These are phyloP conservation scores for Hanseniaspora guilliermondii DNA, from an alignment of 805 yeast species.

Conservation along the genomic window DNA sequence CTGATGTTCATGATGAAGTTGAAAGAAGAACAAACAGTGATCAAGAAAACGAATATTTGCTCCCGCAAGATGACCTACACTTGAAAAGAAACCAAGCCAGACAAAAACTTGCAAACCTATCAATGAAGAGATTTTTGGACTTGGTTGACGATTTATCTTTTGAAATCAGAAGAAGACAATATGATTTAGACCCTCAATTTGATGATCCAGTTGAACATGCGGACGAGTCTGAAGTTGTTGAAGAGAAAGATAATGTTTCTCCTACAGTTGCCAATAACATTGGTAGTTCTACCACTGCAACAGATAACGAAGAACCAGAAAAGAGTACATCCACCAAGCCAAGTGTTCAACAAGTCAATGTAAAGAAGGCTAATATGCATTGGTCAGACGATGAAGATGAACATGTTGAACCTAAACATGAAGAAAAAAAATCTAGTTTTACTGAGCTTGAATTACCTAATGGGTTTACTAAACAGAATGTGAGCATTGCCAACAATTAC, in stretches of 20 bases:
- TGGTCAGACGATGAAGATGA: conserved; percentile 58
- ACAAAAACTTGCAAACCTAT: conserved; percentile 74
- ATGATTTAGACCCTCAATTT: conserved; percentile 28
- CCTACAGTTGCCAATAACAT: not conserved
- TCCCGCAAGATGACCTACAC: conserved; percentile 65
- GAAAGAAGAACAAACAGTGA: conserved; percentile 56
- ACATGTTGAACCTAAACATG: not conserved
- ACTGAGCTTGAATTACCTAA: not conserved
- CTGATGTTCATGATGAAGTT: conserved; percentile 90
- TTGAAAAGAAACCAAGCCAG: conserved; percentile 93
- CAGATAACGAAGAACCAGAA: not conserved
- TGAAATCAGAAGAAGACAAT: conserved; percentile 70
- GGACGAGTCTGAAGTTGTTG: not conserved
- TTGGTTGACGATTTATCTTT: conserved; percentile 76
- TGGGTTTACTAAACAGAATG: conserved; percentile 1
- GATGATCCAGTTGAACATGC: conserved; percentile 9
- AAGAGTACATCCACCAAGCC: not conserved
- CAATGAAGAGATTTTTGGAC: conserved; percentile 73
- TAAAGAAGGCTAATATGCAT: conserved; percentile 69
- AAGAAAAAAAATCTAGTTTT: not conserved
- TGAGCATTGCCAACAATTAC: not conserved
- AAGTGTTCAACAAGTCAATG: conserved; percentile 48
- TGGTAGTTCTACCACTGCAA: not conserved
- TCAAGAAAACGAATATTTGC: conserved; percentile 48
- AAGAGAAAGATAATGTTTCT: not conserved